A percentile compares a stretch with the other conserved stretches of the same genome.
phyloP scores from a whole-genome alignment of 2,329 filamentous ascomycete genomes.

The Stachybotrys echinatus region DNA sequence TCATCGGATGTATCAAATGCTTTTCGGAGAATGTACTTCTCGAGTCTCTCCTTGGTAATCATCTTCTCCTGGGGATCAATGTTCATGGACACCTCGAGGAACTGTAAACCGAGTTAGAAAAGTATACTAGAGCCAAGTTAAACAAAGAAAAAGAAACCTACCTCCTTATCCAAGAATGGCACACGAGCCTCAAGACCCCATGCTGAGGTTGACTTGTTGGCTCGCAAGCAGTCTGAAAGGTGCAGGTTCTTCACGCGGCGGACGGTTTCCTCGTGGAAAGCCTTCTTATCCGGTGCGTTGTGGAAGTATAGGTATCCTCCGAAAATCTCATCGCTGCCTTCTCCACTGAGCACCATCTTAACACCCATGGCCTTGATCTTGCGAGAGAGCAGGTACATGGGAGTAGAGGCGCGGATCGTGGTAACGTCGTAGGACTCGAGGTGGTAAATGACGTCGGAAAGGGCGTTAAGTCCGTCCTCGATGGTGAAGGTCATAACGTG shows the following conservation, averaged over 20 bases:
- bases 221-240: conserved; percentile 89
- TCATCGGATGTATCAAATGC: conserved; percentile 93
- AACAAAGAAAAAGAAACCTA: conserved; percentile 22
- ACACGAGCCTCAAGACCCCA: conserved; percentile 98
- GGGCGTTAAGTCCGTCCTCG: conserved; percentile 91
- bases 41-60: conserved; percentile 83
- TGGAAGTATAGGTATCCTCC: conserved; percentile 99
- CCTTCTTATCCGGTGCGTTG: conserved; percentile 80
- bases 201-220: conserved; percentile 98
- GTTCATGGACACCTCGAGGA: conserved; percentile 89
- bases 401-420: conserved; percentile 94
- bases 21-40: conserved; percentile 98
- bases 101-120: no score
- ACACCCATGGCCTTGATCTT: conserved; percentile 99
- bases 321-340: conserved; percentile 97
- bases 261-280: conserved; percentile 95
- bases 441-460: conserved; percentile 97
- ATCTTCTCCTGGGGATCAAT: conserved; percentile 94
- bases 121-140: no score
- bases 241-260: conserved; percentile 95
- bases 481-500: conserved; percentile 98
- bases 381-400: conserved; percentile 94
- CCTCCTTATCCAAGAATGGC: conserved; percentile 92
- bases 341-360: conserved; percentile 98
- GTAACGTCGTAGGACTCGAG: conserved; percentile 98